Percentiles rank a stretch among this genome's conserved stretches.
These are phyloP conservation scores for Dictyostelium firmibasis DNA, from an alignment of 78 protist genomes.

Conservation along the genomic window DNA sequence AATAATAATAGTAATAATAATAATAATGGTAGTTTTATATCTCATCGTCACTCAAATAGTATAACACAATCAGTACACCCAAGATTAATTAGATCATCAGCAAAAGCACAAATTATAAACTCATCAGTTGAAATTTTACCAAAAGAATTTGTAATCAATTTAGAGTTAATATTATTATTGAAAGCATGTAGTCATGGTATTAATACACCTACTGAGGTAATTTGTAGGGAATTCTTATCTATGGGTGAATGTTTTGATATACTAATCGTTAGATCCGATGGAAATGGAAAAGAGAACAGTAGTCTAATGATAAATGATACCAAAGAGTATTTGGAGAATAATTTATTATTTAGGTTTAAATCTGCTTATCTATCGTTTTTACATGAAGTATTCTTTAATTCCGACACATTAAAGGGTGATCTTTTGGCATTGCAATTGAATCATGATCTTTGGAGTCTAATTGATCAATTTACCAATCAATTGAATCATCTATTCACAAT, in stretches of 20 bases:
- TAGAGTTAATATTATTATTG: conserved; percentile 38
- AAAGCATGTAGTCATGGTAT: conserved; percentile 41
- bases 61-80: background rate
- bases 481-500: conserved; percentile 8
- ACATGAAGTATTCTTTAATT: conserved; percentile 66
- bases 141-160: conserved; percentile 46
- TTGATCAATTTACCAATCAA: conserved; percentile 59
- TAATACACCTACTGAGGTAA: conserved; percentile 62
- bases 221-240: conserved; percentile 57
- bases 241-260: conserved; percentile 63
- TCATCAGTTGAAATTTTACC: conserved; percentile 47
- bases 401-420: conserved; percentile 70
- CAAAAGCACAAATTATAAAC: conserved; percentile 40
- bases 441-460: conserved; percentile 48
- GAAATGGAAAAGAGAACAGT: background rate
- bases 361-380: conserved; percentile 39
- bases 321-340: conserved; percentile 52
- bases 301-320: conserved; percentile 40
- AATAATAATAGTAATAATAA: background rate
- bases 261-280: conserved; percentile 18
- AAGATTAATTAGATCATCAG: conserved; percentile 42
- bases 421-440: conserved; percentile 53
- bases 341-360: conserved; percentile 51
- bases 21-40: background rate
- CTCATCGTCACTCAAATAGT: background rate